phyloP scores from a whole-genome alignment of 2,329 filamentous ascomycete genomes.

The Hymenoscyphus occultus region DNA sequence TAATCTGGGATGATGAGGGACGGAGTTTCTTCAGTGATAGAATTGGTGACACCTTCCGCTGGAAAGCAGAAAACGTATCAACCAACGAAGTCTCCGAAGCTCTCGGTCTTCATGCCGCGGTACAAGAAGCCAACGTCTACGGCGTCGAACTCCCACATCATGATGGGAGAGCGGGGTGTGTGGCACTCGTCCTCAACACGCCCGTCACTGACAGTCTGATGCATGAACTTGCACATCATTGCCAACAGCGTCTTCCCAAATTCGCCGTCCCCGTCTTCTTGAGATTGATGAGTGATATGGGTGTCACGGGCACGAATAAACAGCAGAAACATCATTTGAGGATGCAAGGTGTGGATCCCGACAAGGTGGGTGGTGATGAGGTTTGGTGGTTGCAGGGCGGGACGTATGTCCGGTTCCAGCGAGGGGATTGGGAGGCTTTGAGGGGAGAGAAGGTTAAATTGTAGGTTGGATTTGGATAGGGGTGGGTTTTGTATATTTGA shows the following conservation, averaged over 20 bases:
- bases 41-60: constrained; percentile 74
- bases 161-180: constrained; percentile 81
- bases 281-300: constrained; percentile 57
- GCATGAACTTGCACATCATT: constrained; percentile 59
- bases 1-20: constrained; percentile 69
- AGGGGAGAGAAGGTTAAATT: constrained; percentile 61
- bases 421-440: constrained; percentile 66
- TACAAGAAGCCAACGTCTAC: constrained; percentile 83
- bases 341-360: constrained; percentile 70
- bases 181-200: constrained; percentile 61
- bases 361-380: constrained; percentile 45
- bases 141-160: constrained; percentile 76
- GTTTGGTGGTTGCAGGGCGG: constrained; percentile 59
- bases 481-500: no score
- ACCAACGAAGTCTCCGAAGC: constrained; percentile 78
- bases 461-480: constrained; percentile 5
- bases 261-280: constrained; percentile 80
- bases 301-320: constrained; percentile 82
- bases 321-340: constrained; percentile 76
- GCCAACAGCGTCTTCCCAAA: constrained; percentile 56
- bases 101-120: constrained; percentile 61
- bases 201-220: constrained; percentile 47
- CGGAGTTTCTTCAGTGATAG: constrained; percentile 78
- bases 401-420: constrained; percentile 65
- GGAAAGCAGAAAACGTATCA: constrained; percentile 82